Evolutionary conservation across 345 rosid genomes (phyloP), one percentile per base, ranked within the genome.

Genomic region (Leavenworthia alabamica): DNA sequence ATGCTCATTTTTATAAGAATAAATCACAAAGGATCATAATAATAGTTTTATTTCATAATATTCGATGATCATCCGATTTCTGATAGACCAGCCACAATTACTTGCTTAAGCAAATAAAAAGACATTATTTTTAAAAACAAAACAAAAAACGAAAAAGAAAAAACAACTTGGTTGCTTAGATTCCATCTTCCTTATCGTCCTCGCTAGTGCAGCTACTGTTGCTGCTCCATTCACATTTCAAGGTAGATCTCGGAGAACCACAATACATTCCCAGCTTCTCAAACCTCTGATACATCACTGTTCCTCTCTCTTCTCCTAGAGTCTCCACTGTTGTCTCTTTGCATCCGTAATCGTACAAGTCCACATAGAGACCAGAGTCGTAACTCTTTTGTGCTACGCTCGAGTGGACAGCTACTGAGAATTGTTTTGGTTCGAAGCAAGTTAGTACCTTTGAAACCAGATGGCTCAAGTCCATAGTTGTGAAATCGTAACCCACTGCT

Each of bases 351-450:
- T 81, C 84, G 5, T 67, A 82, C 36, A 84, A 75, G 19, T 69
- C 86, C 24, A 82, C 78, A 62, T 67, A 77, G 28, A 58, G 65
- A 17, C 65, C 16, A 64, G 68, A 48, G n/a, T 7, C 66, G 53
- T 16, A 67, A 36, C 5, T 3, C 19, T 67, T 77, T 63, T 53
- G 83, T 69, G 57, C 58, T 0, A 42, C 22, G 23, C 55, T 60
- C 0, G 23, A 54, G 64, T 73, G 68, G 5, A 85, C 32, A 3
- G 90, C 84, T 1, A 88, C 73, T 2, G 86, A 82, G 62, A 88
- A 83, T 28, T 83, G 84, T 7, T 56, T 54, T 1, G 93, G 90
- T 36, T 59, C 71, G 24, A 88, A 88, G 73, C 93, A 82, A 4
- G 58, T 23, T 35, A 82, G 65, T 9, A 81, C 93, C 51, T 78